Conservation (phyloP, 2,329 filamentous ascomycete species). For the Sporothrix curviconia region DNA sequence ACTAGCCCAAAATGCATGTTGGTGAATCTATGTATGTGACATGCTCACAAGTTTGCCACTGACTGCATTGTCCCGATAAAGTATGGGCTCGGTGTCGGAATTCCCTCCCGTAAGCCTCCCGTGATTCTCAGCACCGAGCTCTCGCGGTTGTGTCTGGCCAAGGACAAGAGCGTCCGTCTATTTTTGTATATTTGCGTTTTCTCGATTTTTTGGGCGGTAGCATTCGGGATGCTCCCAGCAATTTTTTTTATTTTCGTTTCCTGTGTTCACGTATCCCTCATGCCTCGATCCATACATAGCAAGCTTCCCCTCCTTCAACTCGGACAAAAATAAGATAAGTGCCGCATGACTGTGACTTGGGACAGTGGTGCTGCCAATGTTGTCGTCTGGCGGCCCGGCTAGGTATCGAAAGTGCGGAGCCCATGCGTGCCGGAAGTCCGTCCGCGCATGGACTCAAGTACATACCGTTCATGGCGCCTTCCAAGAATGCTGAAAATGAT, state of each 20-base stretch:
- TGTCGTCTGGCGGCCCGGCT: neutral
- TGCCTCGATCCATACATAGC: too few species aligned
- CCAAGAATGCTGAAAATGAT: too few species aligned
- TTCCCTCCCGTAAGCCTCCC: constrained; percentile 8
- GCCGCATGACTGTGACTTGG: neutral
- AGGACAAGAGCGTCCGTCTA: neutral
- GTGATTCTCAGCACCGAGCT: constrained; percentile 1
- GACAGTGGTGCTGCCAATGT: neutral
- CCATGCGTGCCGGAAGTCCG: too few species aligned
- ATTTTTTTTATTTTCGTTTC: neutral
- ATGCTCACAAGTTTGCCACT: too few species aligned
- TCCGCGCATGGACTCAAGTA: too few species aligned
- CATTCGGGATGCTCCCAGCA: neutral
- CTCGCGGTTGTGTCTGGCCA: neutral
- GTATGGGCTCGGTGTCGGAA: neutral
- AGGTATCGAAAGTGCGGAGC: too few species aligned
- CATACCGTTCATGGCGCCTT: too few species aligned
- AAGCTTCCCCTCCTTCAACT: neutral
- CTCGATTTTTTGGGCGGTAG: neutral
- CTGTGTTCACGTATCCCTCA: neutral
- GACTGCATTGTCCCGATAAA: neutral
- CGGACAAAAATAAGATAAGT: neutral
- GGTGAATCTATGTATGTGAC: too few species aligned
- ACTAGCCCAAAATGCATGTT: too few species aligned
- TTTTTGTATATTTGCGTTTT: constrained; percentile 1